Base-by-base conservation (phyloP, 2,329 filamentous ascomycete genomes). In the Penicillium sp. region DNA sequence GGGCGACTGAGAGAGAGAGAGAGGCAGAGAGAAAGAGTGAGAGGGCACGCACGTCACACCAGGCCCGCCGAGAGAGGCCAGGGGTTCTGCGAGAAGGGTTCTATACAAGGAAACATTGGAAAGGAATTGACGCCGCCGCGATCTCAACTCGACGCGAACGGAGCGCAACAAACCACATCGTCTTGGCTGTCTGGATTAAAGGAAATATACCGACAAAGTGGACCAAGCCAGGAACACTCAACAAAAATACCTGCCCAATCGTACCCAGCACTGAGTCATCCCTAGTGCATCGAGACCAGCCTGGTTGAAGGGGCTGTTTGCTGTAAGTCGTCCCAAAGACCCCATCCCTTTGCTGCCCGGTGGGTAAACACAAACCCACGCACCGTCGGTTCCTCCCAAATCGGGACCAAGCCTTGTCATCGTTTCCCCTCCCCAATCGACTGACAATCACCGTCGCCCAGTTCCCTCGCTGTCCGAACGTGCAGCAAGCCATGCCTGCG, bases 401-500 rank as follows among this genome's bases (percentile, higher is more conserved):
- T 62, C 58, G 62, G 59, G 62, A 60, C 66, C 63, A 69, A 66
- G 49, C 15, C 20, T 38, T 20, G 47, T 39, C 49, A 38, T 52
- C 25, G 14, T 34, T n/a, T 25, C 35, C 17, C 31, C 49, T 65
- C 67, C 59, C 60, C 59, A 20, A 58, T 52, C 60, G 68, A 67
- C 67, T 66, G 61, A 70, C 65, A 42, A 34, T 53, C 15, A 37
- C 63, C 62, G 28, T 67, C 67, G 66, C 65, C 37, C 54, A 64
- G 65, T 66, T 66, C 62, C 67, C 69, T 67, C 68, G 62, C 66
- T 64, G 50, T 60, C 64, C 51, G 41, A 57, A 50, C 59, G 59
- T 66, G 64, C 63, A 68, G 67, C 64, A 69, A 61, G 71, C 65
- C 73, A 78, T 79, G 76, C 39, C 52, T 45, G 71, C 76, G 57